Conservation (phyloP, 1,284 basidiomycete species). For the Veloboletus limbatus region DNA sequence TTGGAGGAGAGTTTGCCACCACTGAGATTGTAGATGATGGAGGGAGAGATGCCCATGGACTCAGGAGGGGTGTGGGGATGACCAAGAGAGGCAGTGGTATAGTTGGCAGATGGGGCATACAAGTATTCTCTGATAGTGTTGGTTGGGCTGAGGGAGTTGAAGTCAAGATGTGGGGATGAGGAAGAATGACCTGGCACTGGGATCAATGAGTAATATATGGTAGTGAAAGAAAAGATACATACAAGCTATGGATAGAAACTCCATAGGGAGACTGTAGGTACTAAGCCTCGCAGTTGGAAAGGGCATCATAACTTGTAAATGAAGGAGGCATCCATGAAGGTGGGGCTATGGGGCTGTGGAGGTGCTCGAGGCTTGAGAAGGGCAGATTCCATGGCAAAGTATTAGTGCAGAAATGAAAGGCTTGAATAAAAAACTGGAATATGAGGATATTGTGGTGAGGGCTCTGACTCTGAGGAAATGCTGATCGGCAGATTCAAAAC, state of each 20-base stretch:
- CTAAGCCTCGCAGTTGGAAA: slow-evolving; percentile 48
- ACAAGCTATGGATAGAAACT: slow-evolving; percentile 44
- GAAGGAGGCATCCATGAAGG: slow-evolving; percentile 59
- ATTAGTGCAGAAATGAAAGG: too few relatives aligned
- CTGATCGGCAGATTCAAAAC: too few relatives aligned
- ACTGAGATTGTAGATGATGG: slow-evolving; percentile 64
- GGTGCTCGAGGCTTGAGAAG: too few relatives aligned
- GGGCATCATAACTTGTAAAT: slow-evolving; percentile 58
- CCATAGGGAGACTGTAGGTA: slow-evolving; percentile 48
- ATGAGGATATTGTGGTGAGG: too few relatives aligned
- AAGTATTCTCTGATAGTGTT: slow-evolving; percentile 62
- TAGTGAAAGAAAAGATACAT: slow-evolving; percentile 23
- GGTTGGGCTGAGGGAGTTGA: slow-evolving; percentile 58
- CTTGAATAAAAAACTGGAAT: too few relatives aligned
- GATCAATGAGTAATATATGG: slow-evolving; percentile 13
- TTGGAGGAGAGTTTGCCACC: slow-evolving; percentile 70
- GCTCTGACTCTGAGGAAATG: too few relatives aligned
- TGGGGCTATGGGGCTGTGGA: slow-evolving; percentile 43
- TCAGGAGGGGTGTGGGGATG: slow-evolving; percentile 69
- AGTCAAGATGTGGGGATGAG: slow-evolving; percentile 57
- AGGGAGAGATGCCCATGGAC: slow-evolving; percentile 66
- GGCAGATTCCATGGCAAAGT: too few relatives aligned
- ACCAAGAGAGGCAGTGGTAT: slow-evolving; percentile 52
- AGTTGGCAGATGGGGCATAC: slow-evolving; percentile 52
- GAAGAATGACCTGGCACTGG: slow-evolving; percentile 45